phyloP scores from a whole-genome alignment of 2,329 filamentous ascomycete species.

The Fusarium sp. region DNA sequence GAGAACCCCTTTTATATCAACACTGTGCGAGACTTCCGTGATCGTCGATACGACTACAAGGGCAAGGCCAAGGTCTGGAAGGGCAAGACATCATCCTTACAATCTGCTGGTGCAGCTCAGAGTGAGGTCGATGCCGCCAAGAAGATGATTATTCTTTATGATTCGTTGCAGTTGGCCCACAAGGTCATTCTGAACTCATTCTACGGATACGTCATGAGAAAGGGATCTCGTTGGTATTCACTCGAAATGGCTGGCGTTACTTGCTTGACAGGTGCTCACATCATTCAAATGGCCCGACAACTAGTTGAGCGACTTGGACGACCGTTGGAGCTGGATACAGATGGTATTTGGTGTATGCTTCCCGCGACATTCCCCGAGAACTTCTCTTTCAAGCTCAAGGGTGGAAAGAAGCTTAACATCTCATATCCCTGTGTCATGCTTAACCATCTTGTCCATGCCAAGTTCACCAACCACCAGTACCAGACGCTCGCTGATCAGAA shows the following conservation, averaged over 20 bases:
- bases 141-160: slow-evolving; percentile 98
- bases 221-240: slow-evolving; percentile 98
- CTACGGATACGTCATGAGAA: slow-evolving; percentile 99
- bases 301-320: slow-evolving; percentile 93
- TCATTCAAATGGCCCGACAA: slow-evolving; percentile 95
- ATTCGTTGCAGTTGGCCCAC: slow-evolving; percentile 95
- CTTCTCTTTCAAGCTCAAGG: slow-evolving; percentile 92
- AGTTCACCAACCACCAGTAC: slow-evolving; percentile 98
- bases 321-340: slow-evolving; percentile 94
- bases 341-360: slow-evolving; percentile 99
- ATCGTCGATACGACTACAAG: slow-evolving; percentile 98
- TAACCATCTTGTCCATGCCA: slow-evolving; percentile 94
- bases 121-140: slow-evolving; percentile 91
- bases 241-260: slow-evolving; percentile 99
- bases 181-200: slow-evolving; percentile 99
- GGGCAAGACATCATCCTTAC: slow-evolving; percentile 89
- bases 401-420: slow-evolving; percentile 95
- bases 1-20: slow-evolving; percentile 99
- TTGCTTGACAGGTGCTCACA: slow-evolving; percentile 93
- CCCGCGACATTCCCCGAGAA: slow-evolving; percentile 97
- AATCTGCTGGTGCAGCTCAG: slow-evolving; percentile 81
- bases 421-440: slow-evolving; percentile 99
- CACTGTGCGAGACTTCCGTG: slow-evolving; percentile 95
- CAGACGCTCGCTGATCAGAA: slow-evolving; percentile 85
- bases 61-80: slow-evolving; percentile 99